Conservation (phyloP, 75 land plant genomes). For the Ceratopteris richardii region DNA sequence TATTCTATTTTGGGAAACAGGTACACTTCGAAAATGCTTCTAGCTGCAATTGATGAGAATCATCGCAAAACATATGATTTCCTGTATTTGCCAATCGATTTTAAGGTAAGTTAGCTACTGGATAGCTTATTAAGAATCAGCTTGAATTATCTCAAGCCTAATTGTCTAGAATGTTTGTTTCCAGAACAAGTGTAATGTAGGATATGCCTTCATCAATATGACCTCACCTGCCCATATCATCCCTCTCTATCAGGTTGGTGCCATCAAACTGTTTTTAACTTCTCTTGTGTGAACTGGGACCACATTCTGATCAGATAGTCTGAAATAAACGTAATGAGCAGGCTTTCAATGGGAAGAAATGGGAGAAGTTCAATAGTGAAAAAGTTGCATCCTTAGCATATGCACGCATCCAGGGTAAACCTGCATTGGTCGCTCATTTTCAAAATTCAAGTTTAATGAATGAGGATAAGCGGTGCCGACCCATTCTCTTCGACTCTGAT, state of each 20-base stretch:
- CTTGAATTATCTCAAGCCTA: neutral
- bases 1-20: conserved; percentile 19
- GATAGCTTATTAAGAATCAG: neutral
- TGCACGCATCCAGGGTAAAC: conserved; percentile 44
- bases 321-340: conserved; percentile 1
- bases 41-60: conserved; percentile 36
- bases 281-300: neutral
- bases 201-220: conserved; percentile 56
- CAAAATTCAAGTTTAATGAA: conserved; percentile 50
- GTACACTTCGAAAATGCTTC: conserved; percentile 67
- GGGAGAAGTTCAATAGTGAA: conserved; percentile 49
- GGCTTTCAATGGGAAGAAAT: conserved; percentile 46
- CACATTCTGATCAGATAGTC: neutral
- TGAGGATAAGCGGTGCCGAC: conserved; percentile 48
- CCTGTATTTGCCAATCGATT: conserved; percentile 47
- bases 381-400: conserved; percentile 48
- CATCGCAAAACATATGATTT: conserved; percentile 32
- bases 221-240: conserved; percentile 32
- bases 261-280: neutral
- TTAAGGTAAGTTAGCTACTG: conserved; percentile 26
- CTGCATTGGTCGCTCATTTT: conserved; percentile 42
- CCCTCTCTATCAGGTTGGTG: conserved; percentile 34
- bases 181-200: conserved; percentile 75
- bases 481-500: conserved; percentile 37
- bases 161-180: conserved; percentile 5